Conservation (phyloP, 352 stramenopile genomes). For the Blastocystis sp. region DNA sequence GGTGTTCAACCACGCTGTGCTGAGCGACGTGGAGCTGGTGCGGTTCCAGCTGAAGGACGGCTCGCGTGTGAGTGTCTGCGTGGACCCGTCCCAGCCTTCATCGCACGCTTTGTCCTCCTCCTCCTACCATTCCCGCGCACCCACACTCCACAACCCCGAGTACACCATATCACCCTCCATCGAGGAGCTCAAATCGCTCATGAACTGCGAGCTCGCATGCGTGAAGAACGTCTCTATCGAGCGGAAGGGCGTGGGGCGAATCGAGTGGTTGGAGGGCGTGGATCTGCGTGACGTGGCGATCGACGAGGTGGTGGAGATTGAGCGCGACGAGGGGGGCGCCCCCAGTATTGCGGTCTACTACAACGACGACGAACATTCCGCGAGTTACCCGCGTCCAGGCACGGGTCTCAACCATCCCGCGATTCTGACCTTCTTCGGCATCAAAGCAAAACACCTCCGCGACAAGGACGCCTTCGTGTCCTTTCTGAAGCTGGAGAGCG, state of each 20-base stretch:
- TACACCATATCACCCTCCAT: constrained; percentile 11
- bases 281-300: constrained; percentile 35
- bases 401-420: constrained; percentile 46
- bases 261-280: constrained; percentile 21
- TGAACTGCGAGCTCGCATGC: constrained; percentile 17
- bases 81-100: no score
- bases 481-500: neutral
- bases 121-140: no score
- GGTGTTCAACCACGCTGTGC: no score
- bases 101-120: no score
- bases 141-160: no score
- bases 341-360: neutral
- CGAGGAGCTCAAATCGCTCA: neutral
- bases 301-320: constrained; percentile 13
- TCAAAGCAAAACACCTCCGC: neutral
- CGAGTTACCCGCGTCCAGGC: constrained; percentile 18
- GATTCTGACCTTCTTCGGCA: constrained; percentile 44
- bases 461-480: neutral
- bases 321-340: neutral
- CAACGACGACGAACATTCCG: no score
- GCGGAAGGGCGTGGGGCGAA: constrained; percentile 16
- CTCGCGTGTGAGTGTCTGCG: no score
- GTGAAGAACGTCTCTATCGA: constrained; percentile 17
- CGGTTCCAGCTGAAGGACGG: no score
- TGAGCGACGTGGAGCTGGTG: no score